A percentile compares a stretch with the other conserved stretches of the same genome.
Conservation (phyloP, 2,329 filamentous ascomycete genomes). For the Atkinsonella hypoxylon region DNA sequence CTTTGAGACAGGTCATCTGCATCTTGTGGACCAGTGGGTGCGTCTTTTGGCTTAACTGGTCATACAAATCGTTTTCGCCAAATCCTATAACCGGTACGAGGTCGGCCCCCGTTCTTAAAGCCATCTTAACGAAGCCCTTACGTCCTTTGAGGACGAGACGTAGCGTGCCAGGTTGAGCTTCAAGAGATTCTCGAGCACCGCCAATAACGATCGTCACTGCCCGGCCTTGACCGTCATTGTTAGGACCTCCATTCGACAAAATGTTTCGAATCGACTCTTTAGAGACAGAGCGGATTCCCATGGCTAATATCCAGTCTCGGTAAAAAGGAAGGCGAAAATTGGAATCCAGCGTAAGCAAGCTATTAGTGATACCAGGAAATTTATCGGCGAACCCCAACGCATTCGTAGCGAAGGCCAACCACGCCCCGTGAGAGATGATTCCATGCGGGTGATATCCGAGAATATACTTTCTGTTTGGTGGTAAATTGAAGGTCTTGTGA, state of each 20-base stretch:
- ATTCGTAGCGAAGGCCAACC: constrained; percentile 82
- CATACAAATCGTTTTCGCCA: constrained; percentile 92
- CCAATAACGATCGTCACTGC: constrained; percentile 94
- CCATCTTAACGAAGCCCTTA: constrained; percentile 90
- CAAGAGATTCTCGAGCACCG: constrained; percentile 82
- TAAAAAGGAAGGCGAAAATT: constrained; percentile 94
- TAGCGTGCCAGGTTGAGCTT: constrained; percentile 67
- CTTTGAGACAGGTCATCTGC: constrained; percentile 74
- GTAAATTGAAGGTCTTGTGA: constrained; percentile 71
- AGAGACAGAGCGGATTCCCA: constrained; percentile 81
- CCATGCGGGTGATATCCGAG: constrained; percentile 96
- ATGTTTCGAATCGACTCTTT: constrained; percentile 86
- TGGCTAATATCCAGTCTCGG: constrained; percentile 80
- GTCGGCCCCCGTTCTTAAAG: constrained; percentile 83
- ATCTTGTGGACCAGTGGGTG: constrained; percentile 70
- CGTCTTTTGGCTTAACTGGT: constrained; percentile 66
- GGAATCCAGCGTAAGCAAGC: constrained; percentile 81
- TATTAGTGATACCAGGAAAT: constrained; percentile 93
- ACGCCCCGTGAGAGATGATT: constrained; percentile 95
- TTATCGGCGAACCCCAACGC: constrained; percentile 75
- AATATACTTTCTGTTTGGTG: constrained; percentile 81
- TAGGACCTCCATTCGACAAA: constrained; percentile 64
- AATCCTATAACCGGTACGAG: constrained; percentile 87
- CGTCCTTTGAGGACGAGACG: constrained; percentile 70
- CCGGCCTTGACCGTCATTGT: constrained; percentile 79